Percentiles rank a stretch among this genome's conserved stretches.
Conservation (phyloP, 495 filamentous ascomycete genomes). For the Podospora pseudoanserina region DNA sequence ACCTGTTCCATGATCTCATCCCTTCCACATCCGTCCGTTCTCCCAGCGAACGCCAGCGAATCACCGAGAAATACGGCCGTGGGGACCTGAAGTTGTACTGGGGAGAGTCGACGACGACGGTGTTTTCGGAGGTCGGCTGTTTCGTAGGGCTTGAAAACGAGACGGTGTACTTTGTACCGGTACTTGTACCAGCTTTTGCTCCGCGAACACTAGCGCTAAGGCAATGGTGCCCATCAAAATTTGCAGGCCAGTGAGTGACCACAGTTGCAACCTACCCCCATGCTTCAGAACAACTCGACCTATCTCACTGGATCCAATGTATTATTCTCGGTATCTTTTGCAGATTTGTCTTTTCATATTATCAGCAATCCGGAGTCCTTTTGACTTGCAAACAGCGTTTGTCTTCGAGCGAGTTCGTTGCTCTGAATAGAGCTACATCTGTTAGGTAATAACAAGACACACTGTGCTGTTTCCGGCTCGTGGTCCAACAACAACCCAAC, state of each 20-base stretch:
- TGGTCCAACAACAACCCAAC: not conserved
- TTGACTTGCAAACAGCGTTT: not conserved
- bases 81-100: not conserved
- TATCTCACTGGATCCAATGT: not conserved
- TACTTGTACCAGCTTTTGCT: not conserved
- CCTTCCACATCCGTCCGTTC: constrained; percentile 7
- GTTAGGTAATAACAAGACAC: not conserved
- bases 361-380: not conserved
- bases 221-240: constrained; percentile 14
- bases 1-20: constrained; percentile 17
- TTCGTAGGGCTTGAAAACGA: not conserved
- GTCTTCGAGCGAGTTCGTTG: not conserved
- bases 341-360: not conserved
- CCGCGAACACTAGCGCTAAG: constrained; percentile 1
- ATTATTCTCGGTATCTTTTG: not conserved
- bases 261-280: too few species aligned
- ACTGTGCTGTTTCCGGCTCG: not conserved
- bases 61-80: constrained; percentile 7
- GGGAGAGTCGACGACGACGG: not conserved
- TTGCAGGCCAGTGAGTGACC: not conserved
- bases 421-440: not conserved
- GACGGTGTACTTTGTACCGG: constrained; percentile 5
- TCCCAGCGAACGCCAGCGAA: constrained; percentile 14
- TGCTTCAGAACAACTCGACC: not conserved
- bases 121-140: not conserved